Base-by-base conservation (phyloP, 2,329 filamentous ascomycete species). In the Alternaria sp. region DNA sequence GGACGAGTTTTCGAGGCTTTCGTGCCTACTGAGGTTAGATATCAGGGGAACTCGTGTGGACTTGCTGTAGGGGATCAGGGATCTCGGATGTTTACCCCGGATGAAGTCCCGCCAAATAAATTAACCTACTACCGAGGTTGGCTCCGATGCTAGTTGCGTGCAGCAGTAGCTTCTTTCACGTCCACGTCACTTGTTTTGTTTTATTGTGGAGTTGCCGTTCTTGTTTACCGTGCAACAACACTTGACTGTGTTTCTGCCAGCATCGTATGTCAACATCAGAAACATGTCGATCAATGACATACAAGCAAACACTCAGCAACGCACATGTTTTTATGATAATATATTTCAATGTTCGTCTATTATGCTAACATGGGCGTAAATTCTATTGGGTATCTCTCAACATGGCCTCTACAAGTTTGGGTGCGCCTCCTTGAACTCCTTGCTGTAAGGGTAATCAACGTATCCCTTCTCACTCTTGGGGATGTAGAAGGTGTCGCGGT, bases 401-500 rank as follows among this genome's bases (percentile, higher is more conserved):
- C 30, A 22, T 20, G 0, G 14, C 24, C 8, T 38, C 32, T 49
- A 49, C 46, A 49, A 38, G 30, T 49, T 49, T 1, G 46, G 30
- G 8, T 49, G 46, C 32, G 57, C 58, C 32, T 65, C 62, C 36
- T 62, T 53, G 47, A 62, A 71, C 56, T 69, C 64, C 41, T 65
- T 57, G 49, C 68, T 72, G 30, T 68, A 72, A 1, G 65, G 59
- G 48, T 82, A 81, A 63, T 82, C 80, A 4, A 68, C 75, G 63
- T 82, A 82, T 1, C 81, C 81, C 49, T 73, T 65, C 46, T 58
- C 65, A n/a, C 65, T 72, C 64, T 72, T 73, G 1, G 70, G 59
- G 2, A 61, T 63, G 60, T 86, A 85, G 61, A 85, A 85, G 0
- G 77, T 80, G 34, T 75, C 70, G 7, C 83, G 72, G 66, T 85